Percentiles rank a stretch among this genome's conserved stretches.
phyloP scores from a whole-genome alignment of 495 filamentous ascomycete genomes.

The Trichocladium uniseriatum region DNA sequence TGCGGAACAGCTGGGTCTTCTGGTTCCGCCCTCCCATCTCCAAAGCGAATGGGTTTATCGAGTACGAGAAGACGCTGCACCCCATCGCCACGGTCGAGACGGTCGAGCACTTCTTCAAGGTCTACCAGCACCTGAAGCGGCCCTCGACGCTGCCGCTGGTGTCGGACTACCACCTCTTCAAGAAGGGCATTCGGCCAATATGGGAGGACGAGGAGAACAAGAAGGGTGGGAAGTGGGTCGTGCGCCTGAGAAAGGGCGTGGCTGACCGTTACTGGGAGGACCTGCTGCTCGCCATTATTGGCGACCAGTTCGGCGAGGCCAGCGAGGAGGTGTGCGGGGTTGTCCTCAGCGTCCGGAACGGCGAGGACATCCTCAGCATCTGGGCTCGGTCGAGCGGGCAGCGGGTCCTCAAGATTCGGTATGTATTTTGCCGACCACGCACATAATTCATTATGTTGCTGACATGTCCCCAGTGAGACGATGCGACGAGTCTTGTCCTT shows the following conservation, averaged over 20 bases:
- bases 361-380: slow-evolving; percentile 94
- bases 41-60: slow-evolving; percentile 77
- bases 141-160: slow-evolving; percentile 83
- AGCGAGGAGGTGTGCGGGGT: slow-evolving; percentile 90
- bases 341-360: slow-evolving; percentile 87
- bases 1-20: slow-evolving; percentile 89
- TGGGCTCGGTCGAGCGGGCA: slow-evolving; percentile 91
- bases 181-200: slow-evolving; percentile 90
- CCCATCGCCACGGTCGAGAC: slow-evolving; percentile 72
- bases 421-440: slow-evolving; percentile 23
- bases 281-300: slow-evolving; percentile 78
- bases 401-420: slow-evolving; percentile 95
- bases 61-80: slow-evolving; percentile 95
- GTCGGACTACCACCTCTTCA: slow-evolving; percentile 97
- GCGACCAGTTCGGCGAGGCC: slow-evolving; percentile 91
- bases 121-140: slow-evolving; percentile 83
- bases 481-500: slow-evolving; percentile 81
- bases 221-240: slow-evolving; percentile 92
- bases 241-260: slow-evolving; percentile 91
- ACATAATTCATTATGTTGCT: background rate
- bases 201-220: slow-evolving; percentile 99
- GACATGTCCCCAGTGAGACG: slow-evolving; percentile 56
- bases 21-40: slow-evolving; percentile 93
- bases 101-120: slow-evolving; percentile 85
- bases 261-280: slow-evolving; percentile 98